These are phyloP conservation scores for Magnolia officinalis DNA, from an alignment of 164 flowering plant genomes.

Conservation along the genomic window DNA sequence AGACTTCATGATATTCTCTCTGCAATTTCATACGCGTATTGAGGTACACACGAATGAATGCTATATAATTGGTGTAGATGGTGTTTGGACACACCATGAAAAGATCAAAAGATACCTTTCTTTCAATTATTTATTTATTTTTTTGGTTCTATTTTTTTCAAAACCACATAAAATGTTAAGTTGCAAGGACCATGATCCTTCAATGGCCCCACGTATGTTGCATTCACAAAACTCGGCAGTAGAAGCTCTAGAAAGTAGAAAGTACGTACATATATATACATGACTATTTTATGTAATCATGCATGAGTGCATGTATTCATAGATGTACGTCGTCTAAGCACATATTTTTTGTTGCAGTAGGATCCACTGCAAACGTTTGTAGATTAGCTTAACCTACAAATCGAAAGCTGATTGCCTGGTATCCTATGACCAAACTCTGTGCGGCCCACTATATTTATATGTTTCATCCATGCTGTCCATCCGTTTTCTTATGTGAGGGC, in stretches of 20 bases:
- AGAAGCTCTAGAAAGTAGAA: neutral
- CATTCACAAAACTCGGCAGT: neutral
- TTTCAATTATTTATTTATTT: too few species aligned
- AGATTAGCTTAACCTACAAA: too few species aligned
- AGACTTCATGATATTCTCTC: neutral
- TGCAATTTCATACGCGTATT: constrained; percentile 6
- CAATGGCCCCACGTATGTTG: neutral
- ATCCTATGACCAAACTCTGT: too few species aligned
- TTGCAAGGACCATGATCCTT: neutral
- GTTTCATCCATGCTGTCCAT: too few species aligned
- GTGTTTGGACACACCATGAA: neutral
- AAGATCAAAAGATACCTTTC: neutral
- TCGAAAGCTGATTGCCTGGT: too few species aligned
- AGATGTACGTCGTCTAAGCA: too few species aligned
- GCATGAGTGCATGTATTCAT: neutral
- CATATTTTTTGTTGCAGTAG: too few species aligned
- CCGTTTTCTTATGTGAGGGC: too few species aligned
- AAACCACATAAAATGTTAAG: neutral
- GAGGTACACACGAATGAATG: neutral
- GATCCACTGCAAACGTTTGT: too few species aligned
- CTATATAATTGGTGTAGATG: neutral
- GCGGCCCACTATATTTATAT: too few species aligned
- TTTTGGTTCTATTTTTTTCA: neutral
- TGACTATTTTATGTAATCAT: neutral
- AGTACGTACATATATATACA: constrained; percentile 1